Percentiles rank a stretch among this genome's conserved stretches.
Conservation (phyloP, 2,329 filamentous ascomycete genomes). For the Nectriaceae sp. region DNA sequence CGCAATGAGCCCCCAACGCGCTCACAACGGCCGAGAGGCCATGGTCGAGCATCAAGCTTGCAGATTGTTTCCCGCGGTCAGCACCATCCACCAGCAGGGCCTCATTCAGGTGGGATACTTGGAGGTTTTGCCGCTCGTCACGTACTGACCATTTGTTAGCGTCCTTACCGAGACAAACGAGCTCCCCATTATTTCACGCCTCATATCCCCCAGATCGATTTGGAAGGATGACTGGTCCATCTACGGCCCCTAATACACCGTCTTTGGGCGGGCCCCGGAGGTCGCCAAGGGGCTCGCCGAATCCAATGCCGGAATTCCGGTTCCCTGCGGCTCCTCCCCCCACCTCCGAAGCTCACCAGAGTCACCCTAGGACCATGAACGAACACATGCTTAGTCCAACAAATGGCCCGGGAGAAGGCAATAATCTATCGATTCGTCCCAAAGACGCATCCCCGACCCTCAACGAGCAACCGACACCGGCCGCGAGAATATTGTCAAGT, state of each 20-base stretch:
- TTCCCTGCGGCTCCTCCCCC: slow-evolving; percentile 54
- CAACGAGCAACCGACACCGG: slow-evolving; percentile 60
- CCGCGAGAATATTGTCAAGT: slow-evolving; percentile 73
- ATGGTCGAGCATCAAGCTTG: slow-evolving; percentile 78
- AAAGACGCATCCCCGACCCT: slow-evolving; percentile 51
- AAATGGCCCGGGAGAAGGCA: slow-evolving; percentile 35
- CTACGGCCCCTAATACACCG: slow-evolving; percentile 50
- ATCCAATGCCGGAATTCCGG: slow-evolving; percentile 55
- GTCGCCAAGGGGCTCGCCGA: slow-evolving; percentile 44
- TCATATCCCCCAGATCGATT: slow-evolving; percentile 55
- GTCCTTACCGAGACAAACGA: slow-evolving; percentile 45
- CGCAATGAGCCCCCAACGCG: slow-evolving; percentile 43
- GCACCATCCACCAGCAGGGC: slow-evolving; percentile 46
- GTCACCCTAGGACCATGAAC: slow-evolving; percentile 32
- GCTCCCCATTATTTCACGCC: slow-evolving; percentile 55
- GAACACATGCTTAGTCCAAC: slow-evolving; percentile 45
- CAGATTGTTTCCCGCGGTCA: slow-evolving; percentile 57
- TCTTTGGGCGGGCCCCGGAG: slow-evolving; percentile 35
- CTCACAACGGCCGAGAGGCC: slow-evolving; percentile 61
- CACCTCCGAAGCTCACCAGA: slow-evolving; percentile 34
- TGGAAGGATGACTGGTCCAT: slow-evolving; percentile 41
- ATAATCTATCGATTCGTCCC: slow-evolving; percentile 39
- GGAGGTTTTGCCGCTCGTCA: not conserved
- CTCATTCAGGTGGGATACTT: slow-evolving; percentile 40
- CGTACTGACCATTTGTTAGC: slow-evolving; percentile 30